These are phyloP conservation scores for Ambrosia hybrid DNA, from an alignment of 140 eudicot genomes.

Conservation along the genomic window DNA sequence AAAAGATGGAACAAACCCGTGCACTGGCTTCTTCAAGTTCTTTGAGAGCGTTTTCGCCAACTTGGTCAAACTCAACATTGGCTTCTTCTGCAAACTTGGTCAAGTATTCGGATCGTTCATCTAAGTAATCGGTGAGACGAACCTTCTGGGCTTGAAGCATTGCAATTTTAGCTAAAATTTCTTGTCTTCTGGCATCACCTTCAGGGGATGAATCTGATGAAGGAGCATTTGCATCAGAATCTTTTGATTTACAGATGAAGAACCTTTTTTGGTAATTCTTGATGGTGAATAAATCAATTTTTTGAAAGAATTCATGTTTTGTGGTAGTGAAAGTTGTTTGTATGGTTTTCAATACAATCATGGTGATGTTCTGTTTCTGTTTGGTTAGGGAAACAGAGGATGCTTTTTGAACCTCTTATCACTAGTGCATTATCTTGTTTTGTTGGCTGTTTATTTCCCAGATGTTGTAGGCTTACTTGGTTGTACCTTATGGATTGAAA, in stretches of 20 bases:
- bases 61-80: constrained; percentile 68
- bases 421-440: constrained; percentile 28
- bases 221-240: constrained; percentile 34
- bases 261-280: constrained; percentile 37
- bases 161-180: constrained; percentile 74
- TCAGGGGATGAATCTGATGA: constrained; percentile 32
- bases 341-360: constrained; percentile 64
- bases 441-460: not conserved
- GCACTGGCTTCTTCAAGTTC: constrained; percentile 82
- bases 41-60: constrained; percentile 72
- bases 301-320: constrained; percentile 35
- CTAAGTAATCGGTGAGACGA: constrained; percentile 74
- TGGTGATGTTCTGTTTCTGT: constrained; percentile 34
- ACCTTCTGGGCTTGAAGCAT: constrained; percentile 93
- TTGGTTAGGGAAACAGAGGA: not conserved
- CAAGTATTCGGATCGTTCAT: constrained; percentile 73
- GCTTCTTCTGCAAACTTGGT: constrained; percentile 89
- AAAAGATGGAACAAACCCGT: constrained; percentile 47
- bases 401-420: constrained; percentile 41
- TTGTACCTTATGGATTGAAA: constrained; percentile 5
- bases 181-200: constrained; percentile 66
- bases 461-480: not conserved
- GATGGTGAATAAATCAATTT: constrained; percentile 21
- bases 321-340: constrained; percentile 50
- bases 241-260: constrained; percentile 48